phyloP scores from a whole-genome alignment of 1,139 yeast genomes.

The Geotrichum fermentans region DNA sequence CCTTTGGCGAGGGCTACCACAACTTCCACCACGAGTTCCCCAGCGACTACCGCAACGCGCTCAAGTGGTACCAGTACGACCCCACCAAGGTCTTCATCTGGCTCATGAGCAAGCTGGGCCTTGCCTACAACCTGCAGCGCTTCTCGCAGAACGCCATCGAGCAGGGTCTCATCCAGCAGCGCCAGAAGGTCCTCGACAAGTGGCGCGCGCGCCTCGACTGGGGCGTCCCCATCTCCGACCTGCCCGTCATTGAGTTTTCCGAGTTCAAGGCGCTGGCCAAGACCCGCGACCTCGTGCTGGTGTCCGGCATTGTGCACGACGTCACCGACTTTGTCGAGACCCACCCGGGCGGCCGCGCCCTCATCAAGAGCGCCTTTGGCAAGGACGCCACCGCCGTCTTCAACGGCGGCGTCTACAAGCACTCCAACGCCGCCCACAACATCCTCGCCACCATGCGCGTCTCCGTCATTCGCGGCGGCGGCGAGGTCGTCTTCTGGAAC shows the following conservation, averaged over 20 bases:
- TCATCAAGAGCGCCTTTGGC: slow-evolving; percentile 80
- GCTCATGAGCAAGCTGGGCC: slow-evolving; percentile 66
- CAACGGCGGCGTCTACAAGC: slow-evolving; percentile 96
- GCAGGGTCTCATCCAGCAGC: slow-evolving; percentile 93
- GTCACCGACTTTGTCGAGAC: slow-evolving; percentile 77
- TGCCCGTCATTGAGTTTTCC: slow-evolving; percentile 88
- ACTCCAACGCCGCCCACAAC: slow-evolving; percentile 97
- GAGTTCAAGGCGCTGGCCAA: slow-evolving; percentile 70
- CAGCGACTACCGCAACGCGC: slow-evolving; percentile 94
- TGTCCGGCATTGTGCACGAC: slow-evolving; percentile 93
- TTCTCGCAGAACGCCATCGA: slow-evolving; percentile 94
- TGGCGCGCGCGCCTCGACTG: slow-evolving; percentile 76
- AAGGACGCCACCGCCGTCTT: slow-evolving; percentile 96
- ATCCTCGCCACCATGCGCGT: slow-evolving; percentile 92
- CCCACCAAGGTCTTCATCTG: slow-evolving; percentile 86
- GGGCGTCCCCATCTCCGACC: slow-evolving; percentile 80
- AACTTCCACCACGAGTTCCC: slow-evolving; percentile 99
- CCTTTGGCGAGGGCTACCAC: slow-evolving; percentile 98
- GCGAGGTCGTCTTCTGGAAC: slow-evolving; percentile 82
- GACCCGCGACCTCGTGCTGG: slow-evolving; percentile 62
- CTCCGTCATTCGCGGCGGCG: slow-evolving; percentile 85
- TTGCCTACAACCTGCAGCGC: slow-evolving; percentile 85
- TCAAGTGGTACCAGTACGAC: slow-evolving; percentile 97
- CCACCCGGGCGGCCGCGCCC: slow-evolving; percentile 96
- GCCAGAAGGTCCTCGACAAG: slow-evolving; percentile 88